Evolutionary conservation across 164 flowering plant genomes (phyloP), one percentile per base, ranked within the genome.

Genomic region (Tetrastigma voinierianum): DNA sequence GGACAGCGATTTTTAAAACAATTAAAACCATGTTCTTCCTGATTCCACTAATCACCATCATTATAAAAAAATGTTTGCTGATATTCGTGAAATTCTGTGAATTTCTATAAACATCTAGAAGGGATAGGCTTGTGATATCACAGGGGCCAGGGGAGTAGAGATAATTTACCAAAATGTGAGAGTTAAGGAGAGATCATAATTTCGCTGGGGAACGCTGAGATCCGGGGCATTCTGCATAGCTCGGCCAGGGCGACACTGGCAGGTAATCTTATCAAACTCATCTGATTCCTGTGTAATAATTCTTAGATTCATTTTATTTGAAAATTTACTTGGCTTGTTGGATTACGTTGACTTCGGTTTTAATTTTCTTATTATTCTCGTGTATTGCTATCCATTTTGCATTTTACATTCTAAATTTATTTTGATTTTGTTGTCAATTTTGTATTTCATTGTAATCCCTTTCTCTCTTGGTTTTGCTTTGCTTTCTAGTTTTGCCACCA

Each of bases 181-280:
- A 9, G 52, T 51, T 53, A 46, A 52, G 45, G 61, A 53, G 46
- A n/a, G 24, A 11, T 11, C 53, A 60, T 24, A 21, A 48, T 48
- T n/a, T 60, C 18, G 74, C 62, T 67, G 70, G 61, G 69, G 46
- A 68, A 62, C 76, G 82, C 74, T 24, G 73, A 76, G 71, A 77
- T 75, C 58, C 70, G 65, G 74, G 62, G 46, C 68, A 66, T 76
- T 67, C 32, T 72, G 62, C 77, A 59, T 68, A 73, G 74, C 24
- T 55, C 74, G 62, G 55, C 78, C 86, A 71, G 79, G 80, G 78
- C 73, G 59, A 67, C 70, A 76, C 72, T 77, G 76, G 61, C 75
- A 78, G 84, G 87, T 81, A 67, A 63, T 52, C 46, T 51, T 25
- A 25, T 25, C 40, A n/a, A 25, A 25, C 6, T 25, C 40, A 0